Conservation (phyloP, 2,329 filamentous ascomycete species). For the Immersiporthe knoxdaviesiana region DNA sequence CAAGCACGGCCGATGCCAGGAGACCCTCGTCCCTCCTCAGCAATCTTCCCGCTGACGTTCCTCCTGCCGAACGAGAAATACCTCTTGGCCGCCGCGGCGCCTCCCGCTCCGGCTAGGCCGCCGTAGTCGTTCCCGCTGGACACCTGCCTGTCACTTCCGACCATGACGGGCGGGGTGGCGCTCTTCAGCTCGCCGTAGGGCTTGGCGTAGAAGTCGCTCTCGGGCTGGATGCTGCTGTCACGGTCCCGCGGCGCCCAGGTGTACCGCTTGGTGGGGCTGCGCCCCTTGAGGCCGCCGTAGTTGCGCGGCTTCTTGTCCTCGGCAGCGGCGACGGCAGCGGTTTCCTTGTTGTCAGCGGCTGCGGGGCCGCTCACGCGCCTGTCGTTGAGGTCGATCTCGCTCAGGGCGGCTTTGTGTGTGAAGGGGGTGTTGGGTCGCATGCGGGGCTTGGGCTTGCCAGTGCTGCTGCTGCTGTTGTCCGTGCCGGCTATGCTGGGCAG, state of each 20-base stretch:
- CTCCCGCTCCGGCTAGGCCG: slow-evolving; percentile 34
- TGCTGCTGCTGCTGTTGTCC: slow-evolving; percentile 23
- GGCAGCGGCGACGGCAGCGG: slow-evolving; percentile 11
- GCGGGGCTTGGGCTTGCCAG: slow-evolving; percentile 20
- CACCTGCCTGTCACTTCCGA: slow-evolving; percentile 56
- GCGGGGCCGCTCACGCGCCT: slow-evolving; percentile 45
- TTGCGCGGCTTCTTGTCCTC: slow-evolving; percentile 1
- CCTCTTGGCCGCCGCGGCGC: slow-evolving; percentile 25
- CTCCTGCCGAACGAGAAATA: slow-evolving; percentile 48
- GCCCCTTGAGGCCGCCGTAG: not conserved
- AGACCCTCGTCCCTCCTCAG: slow-evolving; percentile 63
- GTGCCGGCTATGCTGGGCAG: slow-evolving; percentile 25
- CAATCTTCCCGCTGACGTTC: slow-evolving; percentile 74
- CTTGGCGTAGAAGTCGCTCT: slow-evolving; percentile 55
- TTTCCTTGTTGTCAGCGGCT: slow-evolving; percentile 11
- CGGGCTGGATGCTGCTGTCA: slow-evolving; percentile 55
- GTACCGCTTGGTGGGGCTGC: slow-evolving; percentile 23
- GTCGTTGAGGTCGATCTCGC: slow-evolving; percentile 51
- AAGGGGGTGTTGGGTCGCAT: slow-evolving; percentile 39
- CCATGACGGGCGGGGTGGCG: slow-evolving; percentile 56
- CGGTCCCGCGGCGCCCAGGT: slow-evolving; percentile 36
- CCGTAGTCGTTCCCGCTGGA: slow-evolving; percentile 63
- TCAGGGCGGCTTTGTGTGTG: slow-evolving; percentile 42
- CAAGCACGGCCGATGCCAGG: slow-evolving; percentile 16
- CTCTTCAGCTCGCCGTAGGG: slow-evolving; percentile 63